Evolutionary conservation across 495 filamentous ascomycete species (phyloP).

Genomic region (Podospora australis): DNA sequence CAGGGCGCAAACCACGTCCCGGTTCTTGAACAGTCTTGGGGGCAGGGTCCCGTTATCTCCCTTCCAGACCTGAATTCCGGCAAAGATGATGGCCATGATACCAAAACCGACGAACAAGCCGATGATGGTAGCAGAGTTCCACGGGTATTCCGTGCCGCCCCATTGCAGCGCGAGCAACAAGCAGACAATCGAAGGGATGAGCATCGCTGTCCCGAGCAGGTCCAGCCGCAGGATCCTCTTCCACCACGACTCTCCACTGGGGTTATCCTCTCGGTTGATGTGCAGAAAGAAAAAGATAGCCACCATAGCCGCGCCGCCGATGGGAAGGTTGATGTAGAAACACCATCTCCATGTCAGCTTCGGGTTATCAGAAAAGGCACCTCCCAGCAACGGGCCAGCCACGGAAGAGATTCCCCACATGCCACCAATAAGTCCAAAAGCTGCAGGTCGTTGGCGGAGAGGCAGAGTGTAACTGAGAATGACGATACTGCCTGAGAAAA

Average conservation of each 20-base stretch:
- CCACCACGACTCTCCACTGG: slow-evolving; percentile 25
- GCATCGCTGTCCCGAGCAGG: slow-evolving; percentile 41
- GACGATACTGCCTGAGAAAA: slow-evolving; percentile 51
- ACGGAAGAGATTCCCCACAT: slow-evolving; percentile 74
- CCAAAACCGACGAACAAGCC: slow-evolving; percentile 44
- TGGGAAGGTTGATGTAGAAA: slow-evolving; percentile 56
- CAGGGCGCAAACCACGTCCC: slow-evolving; percentile 46
- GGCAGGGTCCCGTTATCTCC: slow-evolving; percentile 51
- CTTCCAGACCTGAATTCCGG: slow-evolving; percentile 44
- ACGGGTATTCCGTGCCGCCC: slow-evolving; percentile 51
- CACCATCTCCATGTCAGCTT: slow-evolving; percentile 49
- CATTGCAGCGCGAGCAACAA: slow-evolving; percentile 60
- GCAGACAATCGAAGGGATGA: slow-evolving; percentile 50
- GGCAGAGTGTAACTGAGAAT: slow-evolving; percentile 65
- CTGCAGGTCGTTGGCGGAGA: slow-evolving; percentile 60
- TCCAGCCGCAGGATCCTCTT: slow-evolving; percentile 45
- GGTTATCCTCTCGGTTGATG: slow-evolving; percentile 29
- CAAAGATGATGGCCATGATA: slow-evolving; percentile 43
- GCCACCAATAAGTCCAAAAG: slow-evolving; percentile 69
- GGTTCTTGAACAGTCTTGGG: slow-evolving; percentile 48
- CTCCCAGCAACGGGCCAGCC: slow-evolving; percentile 38
- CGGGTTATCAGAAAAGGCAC: slow-evolving; percentile 40
- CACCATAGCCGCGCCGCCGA: slow-evolving; percentile 51
- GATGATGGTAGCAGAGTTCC: slow-evolving; percentile 39
- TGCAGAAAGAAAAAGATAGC: slow-evolving; percentile 50